These are phyloP conservation scores for Colletotrichum cordylinicola DNA, from an alignment of 2,329 filamentous ascomycete species.

Conservation along the genomic window DNA sequence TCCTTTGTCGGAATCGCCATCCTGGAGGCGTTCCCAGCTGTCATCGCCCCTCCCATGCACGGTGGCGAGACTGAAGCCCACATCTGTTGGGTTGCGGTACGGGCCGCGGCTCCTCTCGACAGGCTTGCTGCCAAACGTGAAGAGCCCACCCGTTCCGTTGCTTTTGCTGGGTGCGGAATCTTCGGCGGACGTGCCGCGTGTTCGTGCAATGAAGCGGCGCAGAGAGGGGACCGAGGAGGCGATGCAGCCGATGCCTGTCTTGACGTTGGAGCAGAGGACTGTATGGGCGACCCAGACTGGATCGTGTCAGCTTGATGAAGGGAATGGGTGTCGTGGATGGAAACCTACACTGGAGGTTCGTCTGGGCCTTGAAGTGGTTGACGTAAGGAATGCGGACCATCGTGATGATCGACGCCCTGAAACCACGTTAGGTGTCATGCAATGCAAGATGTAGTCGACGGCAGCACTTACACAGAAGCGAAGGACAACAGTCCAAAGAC, in stretches of 20 bases:
- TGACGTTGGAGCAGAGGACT: slow-evolving; percentile 27
- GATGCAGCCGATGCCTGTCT: slow-evolving; percentile 27
- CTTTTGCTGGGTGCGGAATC: neutral
- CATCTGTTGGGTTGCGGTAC: slow-evolving; percentile 18
- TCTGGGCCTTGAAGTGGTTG: slow-evolving; percentile 22
- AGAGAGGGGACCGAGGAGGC: slow-evolving; percentile 25
- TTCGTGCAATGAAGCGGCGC: slow-evolving; percentile 19
- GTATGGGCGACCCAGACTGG: slow-evolving; percentile 24
- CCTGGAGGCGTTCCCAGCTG: slow-evolving; percentile 20
- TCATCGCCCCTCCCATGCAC: slow-evolving; percentile 18
- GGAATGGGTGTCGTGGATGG: too few species aligned
- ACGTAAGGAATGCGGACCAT: slow-evolving; percentile 28
- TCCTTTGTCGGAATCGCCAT: slow-evolving; percentile 22
- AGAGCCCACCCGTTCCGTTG: neutral
- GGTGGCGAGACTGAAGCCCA: slow-evolving; percentile 17
- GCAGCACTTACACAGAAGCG: slow-evolving; percentile 20
- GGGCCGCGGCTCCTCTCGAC: slow-evolving; percentile 10
- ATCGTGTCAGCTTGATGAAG: neutral
- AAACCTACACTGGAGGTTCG: slow-evolving; percentile 17
- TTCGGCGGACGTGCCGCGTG: slow-evolving; percentile 11
- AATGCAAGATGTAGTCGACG: rapidly evolving
- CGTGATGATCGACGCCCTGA: slow-evolving; percentile 26
- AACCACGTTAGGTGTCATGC: neutral
- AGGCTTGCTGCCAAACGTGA: slow-evolving; percentile 20
- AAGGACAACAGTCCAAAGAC: slow-evolving; percentile 26